Evolutionary conservation across 768 basidiomycete species (phyloP).

Genomic region (Psilocybe cubensis): DNA sequence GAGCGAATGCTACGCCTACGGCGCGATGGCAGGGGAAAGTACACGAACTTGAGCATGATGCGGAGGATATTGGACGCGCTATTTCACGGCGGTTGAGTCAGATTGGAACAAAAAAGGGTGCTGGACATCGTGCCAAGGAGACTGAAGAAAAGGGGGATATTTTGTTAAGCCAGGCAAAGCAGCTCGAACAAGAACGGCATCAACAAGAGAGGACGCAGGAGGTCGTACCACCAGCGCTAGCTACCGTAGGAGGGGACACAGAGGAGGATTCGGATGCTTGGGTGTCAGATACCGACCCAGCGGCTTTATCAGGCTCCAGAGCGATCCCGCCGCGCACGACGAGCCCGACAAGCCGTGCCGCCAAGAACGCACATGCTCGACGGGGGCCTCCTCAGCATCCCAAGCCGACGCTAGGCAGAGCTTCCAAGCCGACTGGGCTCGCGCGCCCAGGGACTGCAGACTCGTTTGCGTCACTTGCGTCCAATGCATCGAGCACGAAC

Average conservation of each 20-base stretch:
- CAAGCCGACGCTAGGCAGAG: neutral
- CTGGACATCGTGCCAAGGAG: too few species aligned
- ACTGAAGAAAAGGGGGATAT: constrained; percentile 1
- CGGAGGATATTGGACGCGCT: constrained; percentile 22
- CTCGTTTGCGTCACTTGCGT: constrained; percentile 21
- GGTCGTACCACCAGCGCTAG: neutral
- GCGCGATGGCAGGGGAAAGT: constrained; percentile 24
- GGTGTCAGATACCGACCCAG: constrained; percentile 53
- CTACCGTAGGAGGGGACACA: constrained; percentile 11
- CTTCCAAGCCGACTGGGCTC: neutral
- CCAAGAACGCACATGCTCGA: neutral
- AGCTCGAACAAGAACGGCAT: neutral
- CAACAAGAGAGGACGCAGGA: neutral
- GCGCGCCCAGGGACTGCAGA: constrained; percentile 11
- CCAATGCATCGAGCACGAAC: neutral
- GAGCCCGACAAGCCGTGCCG: constrained; percentile 7
- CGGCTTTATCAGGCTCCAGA: neutral
- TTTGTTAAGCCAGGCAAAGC: neutral
- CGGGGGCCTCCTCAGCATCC: neutral
- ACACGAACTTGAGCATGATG: constrained; percentile 23
- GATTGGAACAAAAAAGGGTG: neutral
- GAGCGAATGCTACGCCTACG: constrained; percentile 1
- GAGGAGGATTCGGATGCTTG: constrained; percentile 62
- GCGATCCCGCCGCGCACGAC: constrained; percentile 1
- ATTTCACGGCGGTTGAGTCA: constrained; percentile 29